Percentiles rank a stretch among this genome's conserved stretches.
These are phyloP conservation scores for Phytophthora macrochlamydospora DNA, from an alignment of 352 stramenopile genomes.

Conservation along the genomic window DNA sequence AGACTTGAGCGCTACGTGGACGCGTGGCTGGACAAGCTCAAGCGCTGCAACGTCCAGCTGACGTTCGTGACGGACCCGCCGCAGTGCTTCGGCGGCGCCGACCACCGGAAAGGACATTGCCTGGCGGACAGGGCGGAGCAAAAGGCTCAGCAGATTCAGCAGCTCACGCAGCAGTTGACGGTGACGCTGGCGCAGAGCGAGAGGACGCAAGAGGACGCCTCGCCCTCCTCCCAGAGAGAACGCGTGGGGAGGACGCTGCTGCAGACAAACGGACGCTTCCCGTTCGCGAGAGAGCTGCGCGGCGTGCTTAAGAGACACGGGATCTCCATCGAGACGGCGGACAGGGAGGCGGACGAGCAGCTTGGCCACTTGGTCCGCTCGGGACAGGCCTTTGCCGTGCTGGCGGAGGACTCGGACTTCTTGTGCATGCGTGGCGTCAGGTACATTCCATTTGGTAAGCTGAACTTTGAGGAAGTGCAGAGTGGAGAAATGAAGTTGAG, in stretches of 20 bases:
- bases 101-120: slow-evolving; percentile 69
- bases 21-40: slow-evolving; percentile 54
- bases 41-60: slow-evolving; percentile 46
- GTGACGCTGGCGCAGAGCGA: not conserved
- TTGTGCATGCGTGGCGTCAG: slow-evolving; percentile 78
- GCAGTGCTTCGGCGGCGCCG: slow-evolving; percentile 71
- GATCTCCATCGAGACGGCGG: slow-evolving; percentile 54
- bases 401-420: slow-evolving; percentile 91
- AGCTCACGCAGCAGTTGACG: slow-evolving; percentile 35
- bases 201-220: not conserved
- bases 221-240: slow-evolving; percentile 9
- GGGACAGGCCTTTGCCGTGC: slow-evolving; percentile 59
- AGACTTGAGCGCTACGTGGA: slow-evolving; percentile 52
- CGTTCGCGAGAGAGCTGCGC: slow-evolving; percentile 74
- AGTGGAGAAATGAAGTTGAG: slow-evolving; percentile 33
- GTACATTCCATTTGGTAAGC: slow-evolving; percentile 81
- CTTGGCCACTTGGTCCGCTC: slow-evolving; percentile 67
- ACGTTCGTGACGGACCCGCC: slow-evolving; percentile 80
- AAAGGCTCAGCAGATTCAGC: slow-evolving; percentile 54
- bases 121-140: slow-evolving; percentile 58
- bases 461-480: slow-evolving; percentile 32
- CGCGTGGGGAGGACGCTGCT: slow-evolving; percentile 42
- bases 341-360: slow-evolving; percentile 78
- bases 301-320: slow-evolving; percentile 57
- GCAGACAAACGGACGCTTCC: slow-evolving; percentile 74